Evolutionary conservation across 192 early-diverging fungal genomes (phyloP).

Genomic region (Phycomyces blakesleeanus): DNA sequence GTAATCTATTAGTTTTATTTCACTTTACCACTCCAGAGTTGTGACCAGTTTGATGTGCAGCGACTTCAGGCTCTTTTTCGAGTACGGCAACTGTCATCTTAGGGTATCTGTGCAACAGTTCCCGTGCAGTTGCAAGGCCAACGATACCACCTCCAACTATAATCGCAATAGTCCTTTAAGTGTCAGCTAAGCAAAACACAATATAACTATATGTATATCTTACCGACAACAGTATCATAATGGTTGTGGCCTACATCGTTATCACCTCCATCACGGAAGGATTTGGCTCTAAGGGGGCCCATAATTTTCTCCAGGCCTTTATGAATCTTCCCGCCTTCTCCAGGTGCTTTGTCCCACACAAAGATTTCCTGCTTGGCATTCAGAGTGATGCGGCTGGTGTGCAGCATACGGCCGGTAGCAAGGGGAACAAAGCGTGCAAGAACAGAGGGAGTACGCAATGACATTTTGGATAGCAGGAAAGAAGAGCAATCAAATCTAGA

Average conservation of each 20-base stretch:
- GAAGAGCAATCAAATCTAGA: too few species aligned
- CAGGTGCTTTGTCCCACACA: conserved; percentile 22
- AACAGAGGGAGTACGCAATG: too few species aligned
- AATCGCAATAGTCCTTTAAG: background rate
- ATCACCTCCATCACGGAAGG: conserved; percentile 10
- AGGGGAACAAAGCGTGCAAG: too few species aligned
- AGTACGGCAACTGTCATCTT: conserved; percentile 25
- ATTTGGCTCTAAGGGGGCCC: conserved; percentile 22
- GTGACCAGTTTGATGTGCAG: conserved; percentile 34
- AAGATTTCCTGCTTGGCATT: too few species aligned
- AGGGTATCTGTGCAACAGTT: conserved; percentile 24
- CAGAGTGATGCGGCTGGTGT: too few species aligned
- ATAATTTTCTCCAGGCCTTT: conserved; percentile 22
- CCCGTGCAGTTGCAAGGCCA: conserved; percentile 36
- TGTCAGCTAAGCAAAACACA: background rate
- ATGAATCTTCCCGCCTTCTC: conserved; percentile 16
- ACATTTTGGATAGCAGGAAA: too few species aligned
- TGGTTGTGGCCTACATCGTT: conserved; percentile 20
- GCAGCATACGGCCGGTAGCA: too few species aligned
- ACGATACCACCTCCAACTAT: conserved; percentile 37
- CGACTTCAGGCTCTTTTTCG: conserved; percentile 34
- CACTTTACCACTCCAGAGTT: conserved; percentile 21
- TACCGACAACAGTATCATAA: conserved; percentile 34
- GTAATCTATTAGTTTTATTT: too few species aligned
- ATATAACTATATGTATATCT: background rate